Evolutionary conservation across 163 green algal species (phyloP).

Genomic region (Trebouxia gelatinosa): DNA sequence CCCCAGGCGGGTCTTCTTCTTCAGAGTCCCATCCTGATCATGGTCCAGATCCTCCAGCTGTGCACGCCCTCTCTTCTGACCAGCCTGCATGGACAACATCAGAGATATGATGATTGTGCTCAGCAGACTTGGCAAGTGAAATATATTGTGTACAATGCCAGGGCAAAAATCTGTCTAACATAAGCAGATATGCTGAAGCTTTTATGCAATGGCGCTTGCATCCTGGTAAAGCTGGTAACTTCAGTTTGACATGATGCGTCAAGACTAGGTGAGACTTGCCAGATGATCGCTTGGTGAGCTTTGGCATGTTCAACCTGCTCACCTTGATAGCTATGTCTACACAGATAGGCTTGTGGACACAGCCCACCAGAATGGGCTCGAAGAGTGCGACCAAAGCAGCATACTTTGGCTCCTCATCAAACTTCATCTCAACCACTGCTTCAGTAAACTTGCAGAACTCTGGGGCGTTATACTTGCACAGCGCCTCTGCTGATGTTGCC

Average conservation of each 20-base stretch:
- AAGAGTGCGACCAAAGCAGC: slow-evolving; percentile 52
- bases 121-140: neutral
- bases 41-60: slow-evolving; percentile 37
- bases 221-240: no score
- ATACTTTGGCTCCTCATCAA: slow-evolving; percentile 57
- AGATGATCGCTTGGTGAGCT: no score
- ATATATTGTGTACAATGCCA: neutral
- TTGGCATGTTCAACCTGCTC: no score
- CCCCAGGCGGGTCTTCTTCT: slow-evolving; percentile 49
- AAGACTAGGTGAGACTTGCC: no score
- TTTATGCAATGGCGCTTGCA: no score
- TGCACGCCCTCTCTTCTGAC: slow-evolving; percentile 42
- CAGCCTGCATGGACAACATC: slow-evolving; percentile 29
- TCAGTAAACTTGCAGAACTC: slow-evolving; percentile 44
- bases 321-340: slow-evolving; percentile 29
- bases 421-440: slow-evolving; percentile 46
- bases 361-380: slow-evolving; percentile 44
- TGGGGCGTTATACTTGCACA: slow-evolving; percentile 31
- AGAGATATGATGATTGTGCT: neutral
- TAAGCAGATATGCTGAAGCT: no score
- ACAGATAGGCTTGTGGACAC: slow-evolving; percentile 24
- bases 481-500: slow-evolving; percentile 27
- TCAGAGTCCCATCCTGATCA: slow-evolving; percentile 26
- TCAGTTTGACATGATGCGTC: no score
- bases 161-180: no score